phyloP scores from a whole-genome alignment of 768 basidiomycete species.

The Mycena amicta region DNA sequence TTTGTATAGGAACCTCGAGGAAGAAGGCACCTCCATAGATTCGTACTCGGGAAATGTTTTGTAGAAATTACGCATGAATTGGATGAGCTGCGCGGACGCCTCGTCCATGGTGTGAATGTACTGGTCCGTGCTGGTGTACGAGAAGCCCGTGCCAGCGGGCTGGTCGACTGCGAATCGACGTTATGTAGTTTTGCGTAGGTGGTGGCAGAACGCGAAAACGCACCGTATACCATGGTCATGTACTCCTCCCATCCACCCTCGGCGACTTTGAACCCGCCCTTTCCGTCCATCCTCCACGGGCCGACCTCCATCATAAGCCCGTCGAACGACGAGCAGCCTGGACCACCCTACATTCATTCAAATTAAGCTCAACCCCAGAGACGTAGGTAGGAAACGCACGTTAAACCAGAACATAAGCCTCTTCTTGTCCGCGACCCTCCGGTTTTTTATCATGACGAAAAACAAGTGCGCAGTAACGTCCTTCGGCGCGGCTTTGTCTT shows the following conservation, averaged over 20 bases:
- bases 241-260: constrained; percentile 99
- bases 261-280: constrained; percentile 67
- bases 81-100: constrained; percentile 70
- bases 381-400: too few relatives aligned
- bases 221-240: constrained; percentile 89
- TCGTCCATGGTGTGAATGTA: constrained; percentile 81
- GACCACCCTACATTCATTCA: too few relatives aligned
- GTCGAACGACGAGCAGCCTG: constrained; percentile 97
- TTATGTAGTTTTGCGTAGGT: constrained; percentile 5
- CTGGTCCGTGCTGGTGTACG: constrained; percentile 82
- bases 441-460: constrained; percentile 89
- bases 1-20: not conserved
- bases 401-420: constrained; percentile 97
- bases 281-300: constrained; percentile 80
- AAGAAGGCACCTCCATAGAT: constrained; percentile 71
- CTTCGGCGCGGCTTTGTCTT: constrained; percentile 48
- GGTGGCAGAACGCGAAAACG: constrained; percentile 31
- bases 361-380: too few relatives aligned
- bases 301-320: constrained; percentile 99
- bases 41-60: constrained; percentile 87
- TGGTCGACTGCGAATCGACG: constrained; percentile 76
- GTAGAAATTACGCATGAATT: constrained; percentile 90
- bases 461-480: constrained; percentile 77
- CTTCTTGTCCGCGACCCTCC: constrained; percentile 86
- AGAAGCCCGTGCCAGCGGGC: constrained; percentile 94